Percentiles rank a stretch among this genome's conserved stretches.
These are phyloP conservation scores for Ogataea nakhonphanomensis DNA, from an alignment of 805 yeast genomes.

Conservation along the genomic window DNA sequence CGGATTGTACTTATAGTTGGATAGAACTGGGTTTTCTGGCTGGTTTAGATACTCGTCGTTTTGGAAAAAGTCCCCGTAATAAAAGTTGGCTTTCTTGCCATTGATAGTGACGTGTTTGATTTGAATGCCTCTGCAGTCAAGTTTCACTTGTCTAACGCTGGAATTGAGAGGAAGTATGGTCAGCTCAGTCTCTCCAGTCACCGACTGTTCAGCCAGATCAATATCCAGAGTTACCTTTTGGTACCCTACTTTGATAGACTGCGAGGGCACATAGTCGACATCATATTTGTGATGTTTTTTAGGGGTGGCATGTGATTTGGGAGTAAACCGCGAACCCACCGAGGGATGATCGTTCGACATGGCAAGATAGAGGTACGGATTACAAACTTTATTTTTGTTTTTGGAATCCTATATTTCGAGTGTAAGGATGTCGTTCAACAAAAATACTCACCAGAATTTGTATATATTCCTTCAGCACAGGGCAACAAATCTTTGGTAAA, in stretches of 20 bases:
- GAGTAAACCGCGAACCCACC: conserved; percentile 24
- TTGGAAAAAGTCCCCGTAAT: conserved; percentile 49
- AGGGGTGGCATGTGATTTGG: conserved; percentile 23
- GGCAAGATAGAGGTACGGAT: not conserved
- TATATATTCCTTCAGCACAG: not conserved
- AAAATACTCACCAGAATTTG: not conserved
- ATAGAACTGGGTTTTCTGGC: conserved; percentile 27
- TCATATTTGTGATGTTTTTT: conserved; percentile 26
- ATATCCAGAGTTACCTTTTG: conserved; percentile 80
- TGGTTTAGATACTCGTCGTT: conserved; percentile 36
- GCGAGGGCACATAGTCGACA: conserved; percentile 30
- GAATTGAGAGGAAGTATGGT: conserved; percentile 71
- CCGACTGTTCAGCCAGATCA: conserved; percentile 57
- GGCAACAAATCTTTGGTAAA: conserved; percentile 9
- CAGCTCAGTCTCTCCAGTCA: conserved; percentile 77
- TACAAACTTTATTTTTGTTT: not conserved
- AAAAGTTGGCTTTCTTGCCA: conserved; percentile 51
- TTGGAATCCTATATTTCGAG: not conserved
- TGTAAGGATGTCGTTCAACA: conserved; percentile 1
- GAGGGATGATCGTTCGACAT: conserved; percentile 23
- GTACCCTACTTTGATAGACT: conserved; percentile 71
- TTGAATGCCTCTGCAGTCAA: conserved; percentile 78
- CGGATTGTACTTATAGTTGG: conserved; percentile 30
- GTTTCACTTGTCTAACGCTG: conserved; percentile 51
- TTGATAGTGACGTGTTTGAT: conserved; percentile 66